Evolutionary conservation across 2,329 filamentous ascomycete genomes (phyloP), one percentile per base, ranked within the genome.

Genomic region (Chaetomiaceae sp.): DNA sequence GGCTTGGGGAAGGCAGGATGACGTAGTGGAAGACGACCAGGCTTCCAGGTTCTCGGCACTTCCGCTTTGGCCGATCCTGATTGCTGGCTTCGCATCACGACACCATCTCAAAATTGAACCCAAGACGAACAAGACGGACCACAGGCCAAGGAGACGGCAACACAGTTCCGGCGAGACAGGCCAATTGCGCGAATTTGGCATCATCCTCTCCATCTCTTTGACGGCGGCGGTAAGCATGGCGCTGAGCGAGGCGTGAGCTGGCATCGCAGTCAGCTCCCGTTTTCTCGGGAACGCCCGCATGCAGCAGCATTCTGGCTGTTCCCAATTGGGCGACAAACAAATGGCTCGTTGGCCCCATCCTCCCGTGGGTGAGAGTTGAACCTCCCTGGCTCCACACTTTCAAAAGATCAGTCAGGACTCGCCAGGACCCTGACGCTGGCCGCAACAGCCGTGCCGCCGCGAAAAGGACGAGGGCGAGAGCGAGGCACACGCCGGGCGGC

Each of bases 301-400:
- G 37, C 47, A n/a, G n/a, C n/a, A n/a, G n/a, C n/a, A 51, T 40
- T 44, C 25, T 31, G 27, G 29, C 23, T 17, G 22, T 25, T 14
- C 33, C 46, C 43, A 47, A 55, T 55, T 45, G 52, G 47, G 37
- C 44, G 47, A 46, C 20, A 55, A 57, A 53, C 34, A 59, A 59
- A 59, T 59, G 52, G 52, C 57, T 59, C 57, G 55, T 55, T 52
- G 47, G n/a, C 56, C 44, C 56, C 57, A 59, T 57, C 47, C 48
- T 51, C 33, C 42, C 37, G 51, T 50, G 52, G 37, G 40, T 46
- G 48, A 23, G 29, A n/a, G n/a, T n/a, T 47, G 51, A 55, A 40
- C 54, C 33, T 36, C 55, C 37, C n/a, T n/a, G 46, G 45, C 52
- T 53, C 54, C 57, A 55, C 51, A 15, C 25, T 42, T 43, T 23